phyloP scores from a whole-genome alignment of 2,329 filamentous ascomycete species.

The Arthroderma sp. region DNA sequence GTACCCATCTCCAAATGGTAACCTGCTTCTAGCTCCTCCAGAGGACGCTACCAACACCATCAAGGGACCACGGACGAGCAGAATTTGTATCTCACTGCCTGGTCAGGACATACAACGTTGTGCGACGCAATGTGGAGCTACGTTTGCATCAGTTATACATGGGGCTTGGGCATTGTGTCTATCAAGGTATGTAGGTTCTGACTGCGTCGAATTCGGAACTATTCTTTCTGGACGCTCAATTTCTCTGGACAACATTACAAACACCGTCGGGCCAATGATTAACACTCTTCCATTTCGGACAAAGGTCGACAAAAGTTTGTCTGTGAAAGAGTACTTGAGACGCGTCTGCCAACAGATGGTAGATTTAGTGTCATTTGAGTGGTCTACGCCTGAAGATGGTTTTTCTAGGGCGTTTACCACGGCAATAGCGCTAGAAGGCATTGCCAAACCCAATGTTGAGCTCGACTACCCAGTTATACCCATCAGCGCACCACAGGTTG shows the following conservation, averaged over 20 bases:
- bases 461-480: neutral
- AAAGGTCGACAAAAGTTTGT: conserved; percentile 13
- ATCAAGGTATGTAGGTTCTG: conserved; percentile 18
- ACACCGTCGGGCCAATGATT: conserved; percentile 31
- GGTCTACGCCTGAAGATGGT: conserved; percentile 16
- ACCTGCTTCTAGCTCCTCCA: too few relatives aligned
- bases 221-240: conserved; percentile 25
- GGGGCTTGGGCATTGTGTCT: conserved; percentile 26
- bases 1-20: neutral
- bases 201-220: conserved; percentile 22
- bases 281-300: conserved; percentile 29
- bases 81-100: too few relatives aligned
- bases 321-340: conserved; percentile 22
- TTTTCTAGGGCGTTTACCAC: conserved; percentile 1
- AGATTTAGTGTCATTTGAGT: conserved; percentile 40
- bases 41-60: too few relatives aligned
- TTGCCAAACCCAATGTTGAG: neutral
- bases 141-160: conserved; percentile 15
- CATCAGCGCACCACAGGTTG: neutral
- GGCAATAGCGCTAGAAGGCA: neutral
- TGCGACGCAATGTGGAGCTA: conserved; percentile 8
- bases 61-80: too few relatives aligned
- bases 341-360: conserved; percentile 40
- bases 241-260: conserved; percentile 24
- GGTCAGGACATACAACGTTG: neutral